A percentile compares a stretch with the other conserved stretches of the same genome.
phyloP scores from a whole-genome alignment of 305 asterid genomes.

The Fraxinus paxiana region DNA sequence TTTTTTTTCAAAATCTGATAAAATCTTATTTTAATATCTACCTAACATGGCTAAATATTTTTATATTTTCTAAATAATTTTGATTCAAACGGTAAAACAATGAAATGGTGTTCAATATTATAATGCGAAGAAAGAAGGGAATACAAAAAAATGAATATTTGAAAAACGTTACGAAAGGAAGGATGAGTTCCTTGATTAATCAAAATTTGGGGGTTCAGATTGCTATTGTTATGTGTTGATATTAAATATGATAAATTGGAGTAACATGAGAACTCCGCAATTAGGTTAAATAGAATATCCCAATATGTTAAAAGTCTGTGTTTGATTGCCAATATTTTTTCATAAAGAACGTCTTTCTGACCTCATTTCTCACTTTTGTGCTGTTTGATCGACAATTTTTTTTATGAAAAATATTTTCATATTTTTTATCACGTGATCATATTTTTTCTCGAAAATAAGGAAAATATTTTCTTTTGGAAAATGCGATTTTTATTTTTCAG shows the following conservation, averaged over 20 bases:
- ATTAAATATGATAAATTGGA: neutral
- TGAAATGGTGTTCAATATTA: neutral
- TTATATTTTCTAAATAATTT: neutral
- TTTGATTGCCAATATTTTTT: neutral
- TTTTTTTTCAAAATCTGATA: too few species aligned
- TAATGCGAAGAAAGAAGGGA: neutral
- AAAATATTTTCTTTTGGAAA: neutral
- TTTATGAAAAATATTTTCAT: too few species aligned
- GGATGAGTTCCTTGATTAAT: neutral
- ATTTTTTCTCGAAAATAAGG: neutral
- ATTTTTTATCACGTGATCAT: too few species aligned
- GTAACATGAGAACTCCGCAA: neutral
- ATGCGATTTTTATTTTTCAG: too few species aligned
- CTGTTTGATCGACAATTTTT: too few species aligned
- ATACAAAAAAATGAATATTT: neutral
- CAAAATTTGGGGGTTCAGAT: neutral
- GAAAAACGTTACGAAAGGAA: neutral
- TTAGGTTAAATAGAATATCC: neutral
- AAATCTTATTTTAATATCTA: neutral
- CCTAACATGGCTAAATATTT: neutral
- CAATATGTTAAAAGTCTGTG: neutral
- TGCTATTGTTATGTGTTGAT: neutral
- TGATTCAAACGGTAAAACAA: neutral
- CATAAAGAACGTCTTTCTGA: too few species aligned
- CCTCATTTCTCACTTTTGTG: too few species aligned